Evolutionary conservation across 106 monocot genomes (phyloP), one percentile per base, ranked within the genome.

Genomic region (Acorus gramineus): DNA sequence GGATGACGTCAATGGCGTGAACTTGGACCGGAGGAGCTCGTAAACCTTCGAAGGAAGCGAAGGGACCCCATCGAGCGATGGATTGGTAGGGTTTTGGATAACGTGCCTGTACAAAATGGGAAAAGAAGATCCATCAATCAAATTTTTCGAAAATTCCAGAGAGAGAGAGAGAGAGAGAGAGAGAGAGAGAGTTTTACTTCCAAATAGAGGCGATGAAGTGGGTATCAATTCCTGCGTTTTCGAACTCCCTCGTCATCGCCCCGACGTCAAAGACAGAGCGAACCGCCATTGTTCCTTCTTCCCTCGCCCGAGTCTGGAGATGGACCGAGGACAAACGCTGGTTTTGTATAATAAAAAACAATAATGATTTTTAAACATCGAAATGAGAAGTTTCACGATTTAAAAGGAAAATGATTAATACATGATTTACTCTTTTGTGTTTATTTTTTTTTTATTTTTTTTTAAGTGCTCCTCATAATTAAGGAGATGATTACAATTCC

Each of bases 1-100:
- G 4, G 81, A 63, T 13, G 98, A 85, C 1, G 92, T 89, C 81
- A 81, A 74, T 46, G 79, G 12, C 12, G 72, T 78, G 78, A 98
- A 98, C 77, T 98, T 88, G 50, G 78, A 67, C 13, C 78, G 66
- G 14, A 98, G 85, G 44, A 98, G 48, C 3, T 79, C 59, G 75
- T 98, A 98, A 45, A 85, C 85, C 11, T 74, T 69, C 42, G 92
- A 76, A 11, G 98, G 98, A 2, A 98, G 92, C 14, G 88, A 98
- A 3, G 88, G 78, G 9, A 98, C 77, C 12, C 71, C 79, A 46
- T 83, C 92, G 3, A 98, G 73, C 53, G 81, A 28, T 28, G 28
- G 66, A 79, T 83, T 81, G n/a, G 59, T 75, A 62, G 91, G 98
- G 56, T 92, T 85, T 60, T 81, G 88, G 9, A 86, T 57, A 56